A percentile compares a stretch with the other conserved stretches of the same genome.
phyloP scores from a whole-genome alignment of 176 grass and related monocot species.

The Raddia distichophylla region DNA sequence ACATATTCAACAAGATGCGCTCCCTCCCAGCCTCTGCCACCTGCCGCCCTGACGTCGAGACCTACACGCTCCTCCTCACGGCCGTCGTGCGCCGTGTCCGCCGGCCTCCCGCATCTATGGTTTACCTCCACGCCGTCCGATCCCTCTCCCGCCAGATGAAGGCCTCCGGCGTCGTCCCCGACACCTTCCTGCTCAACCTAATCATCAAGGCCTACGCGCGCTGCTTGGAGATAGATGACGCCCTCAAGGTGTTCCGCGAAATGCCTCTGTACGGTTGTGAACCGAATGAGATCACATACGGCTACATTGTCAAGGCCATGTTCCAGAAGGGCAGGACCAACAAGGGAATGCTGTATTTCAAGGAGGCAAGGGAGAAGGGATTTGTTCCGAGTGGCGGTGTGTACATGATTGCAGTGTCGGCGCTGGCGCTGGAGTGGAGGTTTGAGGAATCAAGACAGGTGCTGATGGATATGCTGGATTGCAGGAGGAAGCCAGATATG shows the following conservation, averaged over 20 bases:
- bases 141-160: constrained; percentile 87
- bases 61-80: constrained; percentile 78
- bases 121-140: constrained; percentile 80
- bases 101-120: constrained; percentile 68
- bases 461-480: constrained; percentile 74
- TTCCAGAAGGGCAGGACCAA: constrained; percentile 80
- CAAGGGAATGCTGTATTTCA: constrained; percentile 51
- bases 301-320: constrained; percentile 82
- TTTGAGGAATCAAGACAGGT: constrained; percentile 70
- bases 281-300: constrained; percentile 79
- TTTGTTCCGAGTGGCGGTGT: constrained; percentile 62
- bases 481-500: constrained; percentile 68
- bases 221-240: constrained; percentile 82
- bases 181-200: constrained; percentile 77
- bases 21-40: constrained; percentile 24
- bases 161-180: constrained; percentile 83
- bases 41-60: constrained; percentile 71
- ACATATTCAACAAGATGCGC: constrained; percentile 92
- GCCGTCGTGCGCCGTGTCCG: constrained; percentile 66
- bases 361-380: constrained; percentile 62
- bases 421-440: constrained; percentile 70
- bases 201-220: constrained; percentile 84
- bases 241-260: constrained; percentile 81
- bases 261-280: constrained; percentile 85
- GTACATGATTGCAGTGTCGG: constrained; percentile 69